phyloP scores from a whole-genome alignment of 176 grass and related monocot species.

The Alloteropsis semialata region DNA sequence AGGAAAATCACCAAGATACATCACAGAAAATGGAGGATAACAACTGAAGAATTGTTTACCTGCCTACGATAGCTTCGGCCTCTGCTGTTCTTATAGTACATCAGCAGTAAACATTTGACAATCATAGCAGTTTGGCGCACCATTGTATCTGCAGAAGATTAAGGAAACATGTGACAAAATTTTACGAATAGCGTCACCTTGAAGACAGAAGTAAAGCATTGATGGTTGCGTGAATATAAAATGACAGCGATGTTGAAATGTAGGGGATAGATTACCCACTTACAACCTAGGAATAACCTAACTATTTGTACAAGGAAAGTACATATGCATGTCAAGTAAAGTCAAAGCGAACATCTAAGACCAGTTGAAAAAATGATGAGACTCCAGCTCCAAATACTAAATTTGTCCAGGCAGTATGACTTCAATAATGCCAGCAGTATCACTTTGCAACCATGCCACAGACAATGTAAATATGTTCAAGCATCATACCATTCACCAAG shows the following conservation, averaged over 20 bases:
- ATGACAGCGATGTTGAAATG: not conserved
- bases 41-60: slow-evolving; percentile 38
- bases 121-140: slow-evolving; percentile 96
- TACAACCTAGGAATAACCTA: not conserved
- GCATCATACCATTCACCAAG: slow-evolving; percentile 78
- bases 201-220: not conserved
- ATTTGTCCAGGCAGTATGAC: slow-evolving; percentile 2
- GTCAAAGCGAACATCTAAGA: not conserved
- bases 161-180: not conserved
- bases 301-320: not conserved
- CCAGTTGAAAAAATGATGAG: not conserved
- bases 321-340: slow-evolving; percentile 7
- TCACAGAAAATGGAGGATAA: slow-evolving; percentile 1
- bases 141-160: slow-evolving; percentile 72
- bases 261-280: not conserved
- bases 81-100: slow-evolving; percentile 91
- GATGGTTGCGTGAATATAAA: not conserved
- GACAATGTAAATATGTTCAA: not conserved
- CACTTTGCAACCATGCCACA: not conserved
- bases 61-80: slow-evolving; percentile 89
- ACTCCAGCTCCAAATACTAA: not conserved
- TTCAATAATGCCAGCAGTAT: not conserved
- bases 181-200: not conserved
- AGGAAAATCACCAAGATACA: slow-evolving; percentile 12
- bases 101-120: slow-evolving; percentile 77